These are phyloP conservation scores for Fragaria vesca DNA, from an alignment of 306 rosid species.

Conservation along the genomic window DNA sequence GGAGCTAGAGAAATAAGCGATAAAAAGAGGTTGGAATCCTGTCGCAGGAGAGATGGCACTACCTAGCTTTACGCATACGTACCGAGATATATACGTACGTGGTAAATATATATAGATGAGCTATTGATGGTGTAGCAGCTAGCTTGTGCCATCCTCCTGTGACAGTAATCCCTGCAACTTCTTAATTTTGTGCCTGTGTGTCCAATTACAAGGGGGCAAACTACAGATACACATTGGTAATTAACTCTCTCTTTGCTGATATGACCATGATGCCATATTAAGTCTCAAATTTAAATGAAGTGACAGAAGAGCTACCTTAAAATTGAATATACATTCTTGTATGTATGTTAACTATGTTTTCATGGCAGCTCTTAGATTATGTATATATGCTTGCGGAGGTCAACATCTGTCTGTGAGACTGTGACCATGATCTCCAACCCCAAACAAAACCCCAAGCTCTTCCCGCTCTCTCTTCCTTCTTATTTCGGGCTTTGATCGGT, in stretches of 20 bases:
- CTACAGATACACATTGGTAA: background rate
- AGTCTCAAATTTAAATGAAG: too few species aligned
- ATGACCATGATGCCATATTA: too few species aligned
- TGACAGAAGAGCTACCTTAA: too few species aligned
- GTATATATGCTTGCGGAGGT: too few species aligned
- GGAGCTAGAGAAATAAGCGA: background rate
- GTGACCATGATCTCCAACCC: background rate
- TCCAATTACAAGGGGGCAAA: background rate
- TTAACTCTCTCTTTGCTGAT: too few species aligned
- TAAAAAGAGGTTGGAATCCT: background rate
- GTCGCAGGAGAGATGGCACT: constrained; percentile 5
- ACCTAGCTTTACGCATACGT: background rate
- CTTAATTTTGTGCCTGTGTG: background rate
- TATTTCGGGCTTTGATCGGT: background rate
- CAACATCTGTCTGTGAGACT: too few species aligned
- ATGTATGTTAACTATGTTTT: too few species aligned
- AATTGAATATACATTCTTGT: too few species aligned
- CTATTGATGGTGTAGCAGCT: background rate
- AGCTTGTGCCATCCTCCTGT: background rate
- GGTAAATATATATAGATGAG: background rate
- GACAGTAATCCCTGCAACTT: background rate
- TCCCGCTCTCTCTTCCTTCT: background rate
- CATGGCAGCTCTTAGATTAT: too few species aligned
- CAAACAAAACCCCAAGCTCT: background rate
- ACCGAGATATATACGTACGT: background rate